Percentiles rank a stretch among this genome's conserved stretches.
Conservation (phyloP, 2,329 filamentous ascomycete species). For the Paracoccidioides brasiliensis region DNA sequence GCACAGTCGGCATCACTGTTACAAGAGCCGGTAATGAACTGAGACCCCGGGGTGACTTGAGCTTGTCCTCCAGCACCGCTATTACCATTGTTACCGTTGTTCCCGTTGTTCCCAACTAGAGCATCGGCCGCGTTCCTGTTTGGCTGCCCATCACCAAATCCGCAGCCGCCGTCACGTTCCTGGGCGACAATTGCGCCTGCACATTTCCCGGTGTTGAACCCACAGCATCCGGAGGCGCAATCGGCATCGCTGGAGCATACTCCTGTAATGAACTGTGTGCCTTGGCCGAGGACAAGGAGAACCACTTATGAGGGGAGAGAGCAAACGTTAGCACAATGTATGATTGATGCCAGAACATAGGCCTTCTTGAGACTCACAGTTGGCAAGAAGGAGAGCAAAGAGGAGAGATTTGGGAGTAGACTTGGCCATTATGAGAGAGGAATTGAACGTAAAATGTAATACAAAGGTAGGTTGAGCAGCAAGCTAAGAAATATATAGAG, state of each 20-base stretch:
- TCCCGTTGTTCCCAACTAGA: background rate
- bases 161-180: constrained; percentile 16
- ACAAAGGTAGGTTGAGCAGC: background rate
- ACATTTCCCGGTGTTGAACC: constrained; percentile 17
- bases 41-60: constrained; percentile 14
- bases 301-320: constrained; percentile 3
- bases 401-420: background rate
- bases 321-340: background rate
- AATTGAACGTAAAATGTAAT: background rate
- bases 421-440: background rate
- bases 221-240: constrained; percentile 18
- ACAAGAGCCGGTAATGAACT: constrained; percentile 30
- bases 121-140: constrained; percentile 15
- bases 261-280: constrained; percentile 20
- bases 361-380: constrained; percentile 1
- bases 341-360: background rate
- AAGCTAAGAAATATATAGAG: background rate
- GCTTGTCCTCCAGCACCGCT: background rate
- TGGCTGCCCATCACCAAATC: constrained; percentile 15
- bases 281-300: constrained; percentile 8
- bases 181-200: constrained; percentile 16
- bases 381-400: constrained; percentile 3
- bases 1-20: constrained; percentile 27
- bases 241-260: constrained; percentile 15
- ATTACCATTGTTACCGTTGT: constrained; percentile 2